Percentiles rank a stretch among this genome's conserved stretches.
phyloP scores from a whole-genome alignment of 2,329 filamentous ascomycete species.

The Aspergillus piperis region DNA sequence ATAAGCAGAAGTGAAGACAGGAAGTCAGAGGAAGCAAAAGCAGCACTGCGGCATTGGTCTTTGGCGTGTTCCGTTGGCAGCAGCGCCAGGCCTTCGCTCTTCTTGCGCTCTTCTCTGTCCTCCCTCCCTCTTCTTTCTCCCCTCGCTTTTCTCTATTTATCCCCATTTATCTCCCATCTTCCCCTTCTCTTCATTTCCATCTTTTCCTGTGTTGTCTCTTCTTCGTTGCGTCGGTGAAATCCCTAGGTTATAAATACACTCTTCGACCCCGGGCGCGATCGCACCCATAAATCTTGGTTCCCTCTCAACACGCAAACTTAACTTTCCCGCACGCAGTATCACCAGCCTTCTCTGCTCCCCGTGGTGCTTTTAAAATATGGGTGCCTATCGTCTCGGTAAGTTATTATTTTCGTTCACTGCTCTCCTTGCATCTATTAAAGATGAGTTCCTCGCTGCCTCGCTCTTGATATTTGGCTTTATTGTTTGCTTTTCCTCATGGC shows the following conservation, averaged over 20 bases:
- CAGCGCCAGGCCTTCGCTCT: background rate
- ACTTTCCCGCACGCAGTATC: background rate
- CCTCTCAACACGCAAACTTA: background rate
- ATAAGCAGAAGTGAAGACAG: background rate
- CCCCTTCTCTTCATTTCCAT: background rate
- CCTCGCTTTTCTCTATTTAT: background rate
- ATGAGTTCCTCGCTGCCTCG: background rate
- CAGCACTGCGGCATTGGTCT: constrained; percentile 26
- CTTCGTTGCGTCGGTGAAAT: background rate
- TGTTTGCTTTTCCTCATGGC: background rate
- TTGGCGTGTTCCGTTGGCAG: constrained; percentile 23
- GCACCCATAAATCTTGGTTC: background rate
- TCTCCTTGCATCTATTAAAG: background rate
- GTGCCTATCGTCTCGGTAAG: constrained; percentile 22
- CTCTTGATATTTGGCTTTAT: background rate
- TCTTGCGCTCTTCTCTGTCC: constrained; percentile 8
- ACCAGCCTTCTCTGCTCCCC: background rate
- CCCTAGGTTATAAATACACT: background rate
- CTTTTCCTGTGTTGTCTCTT: constrained; percentile 8
- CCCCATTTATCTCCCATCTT: constrained; percentile 2
- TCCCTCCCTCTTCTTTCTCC: constrained; percentile 8
- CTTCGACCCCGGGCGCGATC: background rate
- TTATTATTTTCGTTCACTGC: background rate
- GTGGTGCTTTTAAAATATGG: constrained; percentile 5
- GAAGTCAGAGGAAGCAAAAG: background rate